These are phyloP conservation scores for Mortierella sp. DNA, from an alignment of 371 early-diverging fungal genomes.

Conservation along the genomic window DNA sequence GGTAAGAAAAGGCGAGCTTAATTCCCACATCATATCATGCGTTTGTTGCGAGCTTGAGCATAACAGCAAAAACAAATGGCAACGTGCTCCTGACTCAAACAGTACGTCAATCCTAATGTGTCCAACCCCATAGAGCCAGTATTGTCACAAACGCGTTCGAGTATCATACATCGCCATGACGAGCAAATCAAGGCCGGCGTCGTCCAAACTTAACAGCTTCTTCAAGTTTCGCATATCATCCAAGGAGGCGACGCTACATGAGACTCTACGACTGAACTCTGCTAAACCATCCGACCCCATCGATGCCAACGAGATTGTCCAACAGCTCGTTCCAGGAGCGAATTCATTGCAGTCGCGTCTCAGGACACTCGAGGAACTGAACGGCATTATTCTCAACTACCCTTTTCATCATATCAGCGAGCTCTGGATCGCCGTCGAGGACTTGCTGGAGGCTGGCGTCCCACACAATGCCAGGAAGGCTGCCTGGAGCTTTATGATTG, in stretches of 20 bases:
- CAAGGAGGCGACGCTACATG: constrained; percentile 49
- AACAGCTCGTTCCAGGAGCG: constrained; percentile 46
- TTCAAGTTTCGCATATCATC: constrained; percentile 47
- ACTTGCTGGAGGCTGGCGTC: constrained; percentile 64
- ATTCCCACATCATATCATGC: background rate
- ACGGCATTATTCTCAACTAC: constrained; percentile 59
- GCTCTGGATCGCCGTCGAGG: constrained; percentile 71
- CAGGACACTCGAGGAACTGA: constrained; percentile 54
- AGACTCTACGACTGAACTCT: constrained; percentile 47
- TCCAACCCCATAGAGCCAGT: background rate
- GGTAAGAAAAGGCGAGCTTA: background rate
- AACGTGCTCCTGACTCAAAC: background rate
- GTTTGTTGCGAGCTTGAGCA: background rate
- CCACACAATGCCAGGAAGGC: constrained; percentile 70
- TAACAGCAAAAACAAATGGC: background rate
- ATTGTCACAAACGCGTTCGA: background rate
- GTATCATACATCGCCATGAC: constrained; percentile 20
- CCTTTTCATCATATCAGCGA: constrained; percentile 72
- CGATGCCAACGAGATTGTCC: constrained; percentile 59
- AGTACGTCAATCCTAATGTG: background rate
- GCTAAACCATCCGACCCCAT: constrained; percentile 56
- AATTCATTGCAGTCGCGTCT: constrained; percentile 51
- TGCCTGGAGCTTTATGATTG: constrained; percentile 75
- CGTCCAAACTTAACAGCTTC: constrained; percentile 51
- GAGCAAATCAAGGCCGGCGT: constrained; percentile 31